Conservation (phyloP, 2,329 filamentous ascomycete genomes). For the Zymoseptoria pseudotritici region DNA sequence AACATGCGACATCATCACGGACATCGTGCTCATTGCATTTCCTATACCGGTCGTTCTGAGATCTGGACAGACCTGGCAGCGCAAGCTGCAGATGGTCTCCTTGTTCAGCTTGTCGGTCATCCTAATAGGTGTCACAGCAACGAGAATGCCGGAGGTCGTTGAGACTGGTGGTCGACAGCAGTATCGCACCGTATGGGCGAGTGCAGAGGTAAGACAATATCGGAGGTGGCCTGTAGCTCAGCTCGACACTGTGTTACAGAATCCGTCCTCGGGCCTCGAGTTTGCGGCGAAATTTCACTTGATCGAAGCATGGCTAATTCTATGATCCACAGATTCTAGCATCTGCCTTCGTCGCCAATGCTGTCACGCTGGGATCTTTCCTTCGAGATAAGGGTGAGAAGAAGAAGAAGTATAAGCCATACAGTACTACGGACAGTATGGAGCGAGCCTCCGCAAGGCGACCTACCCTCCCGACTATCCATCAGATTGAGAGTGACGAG, state of each 20-base stretch:
- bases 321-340: conserved; percentile 54
- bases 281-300: too few species aligned
- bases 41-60: conserved; percentile 81
- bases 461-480: conserved; percentile 55
- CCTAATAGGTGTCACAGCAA: conserved; percentile 71
- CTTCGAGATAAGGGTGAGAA: conserved; percentile 84
- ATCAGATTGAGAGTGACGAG: conserved; percentile 82
- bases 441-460: conserved; percentile 51
- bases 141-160: conserved; percentile 72
- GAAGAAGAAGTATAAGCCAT: conserved; percentile 64
- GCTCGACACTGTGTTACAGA: too few species aligned
- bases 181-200: conserved; percentile 80
- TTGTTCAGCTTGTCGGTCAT: conserved; percentile 80
- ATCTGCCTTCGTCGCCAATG: conserved; percentile 79
- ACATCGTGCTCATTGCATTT: conserved; percentile 78
- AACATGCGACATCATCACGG: conserved; percentile 79
- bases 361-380: conserved; percentile 84
- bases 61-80: conserved; percentile 66
- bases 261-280: too few species aligned
- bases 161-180: conserved; percentile 65
- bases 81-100: conserved; percentile 69
- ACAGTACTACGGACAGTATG: conserved; percentile 45
- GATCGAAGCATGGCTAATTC: too few species aligned
- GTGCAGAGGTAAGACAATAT: conserved; percentile 51
- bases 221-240: too few species aligned